Evolutionary conservation across 2,329 filamentous ascomycete genomes (phyloP).

Genomic region (Acrodontium crateriforme): DNA sequence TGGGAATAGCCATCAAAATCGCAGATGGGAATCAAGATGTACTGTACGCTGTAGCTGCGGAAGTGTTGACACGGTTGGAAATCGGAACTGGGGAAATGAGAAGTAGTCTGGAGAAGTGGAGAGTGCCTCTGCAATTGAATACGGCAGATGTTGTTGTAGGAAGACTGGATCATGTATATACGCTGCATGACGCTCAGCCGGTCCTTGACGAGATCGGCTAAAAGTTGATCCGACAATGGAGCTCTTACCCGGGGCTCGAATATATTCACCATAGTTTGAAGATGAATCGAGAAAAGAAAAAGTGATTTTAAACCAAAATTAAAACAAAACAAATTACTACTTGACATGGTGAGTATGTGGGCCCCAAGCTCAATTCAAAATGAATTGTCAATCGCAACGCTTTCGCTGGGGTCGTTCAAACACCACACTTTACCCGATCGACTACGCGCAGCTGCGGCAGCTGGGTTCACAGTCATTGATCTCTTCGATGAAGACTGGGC

Average conservation of each 20-base stretch:
- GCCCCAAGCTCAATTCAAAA: no score
- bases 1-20: slow-evolving; percentile 36
- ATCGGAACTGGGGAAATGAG: slow-evolving; percentile 24
- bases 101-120: slow-evolving; percentile 21
- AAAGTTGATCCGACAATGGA: slow-evolving; percentile 1
- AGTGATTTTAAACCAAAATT: no score
- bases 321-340: no score
- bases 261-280: no score
- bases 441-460: slow-evolving; percentile 47
- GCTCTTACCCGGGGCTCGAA: no score
- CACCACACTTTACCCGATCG: slow-evolving; percentile 44
- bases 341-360: no score
- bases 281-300: no score
- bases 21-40: slow-evolving; percentile 34
- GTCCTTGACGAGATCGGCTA: slow-evolving; percentile 1
- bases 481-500: no score
- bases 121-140: slow-evolving; percentile 24
- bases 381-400: no score
- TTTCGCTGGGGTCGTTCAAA: no score
- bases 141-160: slow-evolving; percentile 28
- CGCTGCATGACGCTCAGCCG: not conserved
- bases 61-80: slow-evolving; percentile 31
- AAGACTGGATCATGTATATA: not conserved
- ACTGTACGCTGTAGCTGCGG: slow-evolving; percentile 30
- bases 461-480: slow-evolving; percentile 57